These are phyloP conservation scores for Hymenoscyphus repandus DNA, from an alignment of 2,329 filamentous ascomycete species.

Conservation along the genomic window DNA sequence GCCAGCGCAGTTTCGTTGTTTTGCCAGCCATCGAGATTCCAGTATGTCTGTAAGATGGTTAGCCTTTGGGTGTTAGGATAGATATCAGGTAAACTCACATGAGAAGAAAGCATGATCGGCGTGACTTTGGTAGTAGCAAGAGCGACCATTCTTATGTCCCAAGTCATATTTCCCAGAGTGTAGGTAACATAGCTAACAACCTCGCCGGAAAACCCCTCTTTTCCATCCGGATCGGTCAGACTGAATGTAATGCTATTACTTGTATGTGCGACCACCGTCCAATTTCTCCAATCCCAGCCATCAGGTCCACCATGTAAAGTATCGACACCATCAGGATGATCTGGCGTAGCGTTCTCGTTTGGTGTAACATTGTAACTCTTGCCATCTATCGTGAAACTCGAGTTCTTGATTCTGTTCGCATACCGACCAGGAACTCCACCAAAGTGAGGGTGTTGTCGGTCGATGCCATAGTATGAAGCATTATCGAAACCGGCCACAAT, in stretches of 20 bases:
- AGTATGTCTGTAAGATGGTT: slow-evolving; percentile 57
- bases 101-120: slow-evolving; percentile 73
- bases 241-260: slow-evolving; percentile 67
- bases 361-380: slow-evolving; percentile 51
- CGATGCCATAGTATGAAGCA: slow-evolving; percentile 61
- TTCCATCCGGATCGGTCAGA: slow-evolving; percentile 65
- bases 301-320: slow-evolving; percentile 66
- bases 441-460: slow-evolving; percentile 64
- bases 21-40: slow-evolving; percentile 76
- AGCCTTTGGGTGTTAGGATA: neutral
- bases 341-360: slow-evolving; percentile 56
- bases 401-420: slow-evolving; percentile 77
- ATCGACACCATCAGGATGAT: slow-evolving; percentile 49
- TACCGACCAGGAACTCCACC: slow-evolving; percentile 71
- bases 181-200: slow-evolving; percentile 72
- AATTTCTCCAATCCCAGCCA: slow-evolving; percentile 76
- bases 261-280: slow-evolving; percentile 65
- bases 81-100: slow-evolving; percentile 32
- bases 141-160: slow-evolving; percentile 70
- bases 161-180: slow-evolving; percentile 58
- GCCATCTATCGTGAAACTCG: slow-evolving; percentile 64
- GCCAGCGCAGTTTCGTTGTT: slow-evolving; percentile 62
- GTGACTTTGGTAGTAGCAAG: slow-evolving; percentile 68
- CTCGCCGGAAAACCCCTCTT: slow-evolving; percentile 74
- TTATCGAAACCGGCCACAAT: slow-evolving; percentile 73